These are phyloP conservation scores for Psilocybe cyanescens DNA, from an alignment of 768 basidiomycete genomes.

Conservation along the genomic window DNA sequence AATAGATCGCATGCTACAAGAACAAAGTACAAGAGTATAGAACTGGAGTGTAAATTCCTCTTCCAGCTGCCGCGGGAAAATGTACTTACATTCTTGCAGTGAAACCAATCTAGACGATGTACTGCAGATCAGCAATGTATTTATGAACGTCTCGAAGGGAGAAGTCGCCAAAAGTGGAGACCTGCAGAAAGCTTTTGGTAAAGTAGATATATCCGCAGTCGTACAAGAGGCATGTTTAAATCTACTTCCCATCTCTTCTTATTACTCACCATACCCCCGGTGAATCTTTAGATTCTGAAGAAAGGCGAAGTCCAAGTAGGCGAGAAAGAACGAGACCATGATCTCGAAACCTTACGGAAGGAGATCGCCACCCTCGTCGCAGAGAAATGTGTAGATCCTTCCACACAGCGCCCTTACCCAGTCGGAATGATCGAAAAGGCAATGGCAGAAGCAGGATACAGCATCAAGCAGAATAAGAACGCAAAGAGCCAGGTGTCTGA, in stretches of 20 bases:
- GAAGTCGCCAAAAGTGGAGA: constrained; percentile 89
- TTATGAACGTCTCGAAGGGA: constrained; percentile 95
- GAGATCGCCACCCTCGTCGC: constrained; percentile 96
- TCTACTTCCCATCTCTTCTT: background rate
- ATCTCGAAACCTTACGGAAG: constrained; percentile 75
- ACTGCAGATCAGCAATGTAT: constrained; percentile 94
- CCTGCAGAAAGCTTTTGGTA: constrained; percentile 91
- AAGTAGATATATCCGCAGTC: constrained; percentile 67
- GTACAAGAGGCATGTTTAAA: constrained; percentile 71
- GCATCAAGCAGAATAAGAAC: constrained; percentile 84
- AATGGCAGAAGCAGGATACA: constrained; percentile 94
- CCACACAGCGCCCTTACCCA: constrained; percentile 86
- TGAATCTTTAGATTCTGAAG: constrained; percentile 71
- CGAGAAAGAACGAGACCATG: constrained; percentile 95
- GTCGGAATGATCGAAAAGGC: constrained; percentile 98
- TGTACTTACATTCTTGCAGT: constrained; percentile 37
- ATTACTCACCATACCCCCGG: background rate
- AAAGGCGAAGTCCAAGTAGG: constrained; percentile 98
- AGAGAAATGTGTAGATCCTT: constrained; percentile 94
- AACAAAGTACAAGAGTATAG: constrained; percentile 99
- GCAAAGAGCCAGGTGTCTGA: constrained; percentile 96
- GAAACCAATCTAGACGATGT: constrained; percentile 96
- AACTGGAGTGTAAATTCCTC: constrained; percentile 74
- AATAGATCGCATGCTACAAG: constrained; percentile 95
- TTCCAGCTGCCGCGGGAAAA: background rate